Conservation (phyloP, 768 basidiomycete species). For the Lactifluus pinguis region DNA sequence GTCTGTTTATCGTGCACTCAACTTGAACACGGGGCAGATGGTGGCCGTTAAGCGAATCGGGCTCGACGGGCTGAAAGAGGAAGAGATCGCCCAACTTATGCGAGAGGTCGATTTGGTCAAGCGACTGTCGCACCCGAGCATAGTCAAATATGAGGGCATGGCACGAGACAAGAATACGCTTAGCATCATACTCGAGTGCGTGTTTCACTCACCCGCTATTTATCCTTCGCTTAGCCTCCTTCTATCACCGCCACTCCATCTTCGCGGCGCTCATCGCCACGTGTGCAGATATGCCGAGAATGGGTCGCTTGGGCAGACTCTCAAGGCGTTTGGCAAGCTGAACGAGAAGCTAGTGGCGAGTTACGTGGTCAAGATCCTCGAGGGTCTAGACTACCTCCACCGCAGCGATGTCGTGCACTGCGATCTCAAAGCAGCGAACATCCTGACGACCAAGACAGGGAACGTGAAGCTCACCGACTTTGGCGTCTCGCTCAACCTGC, state of each 20-base stretch:
- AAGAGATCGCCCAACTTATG: conserved; percentile 87
- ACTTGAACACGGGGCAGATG: conserved; percentile 90
- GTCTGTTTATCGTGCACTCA: conserved; percentile 88
- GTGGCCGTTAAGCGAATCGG: conserved; percentile 98
- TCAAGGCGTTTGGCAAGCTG: conserved; percentile 89
- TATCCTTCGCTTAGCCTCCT: neutral
- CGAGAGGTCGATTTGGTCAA: conserved; percentile 90
- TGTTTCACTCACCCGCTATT: conserved; percentile 18
- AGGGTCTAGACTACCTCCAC: conserved; percentile 92
- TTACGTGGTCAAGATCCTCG: conserved; percentile 94
- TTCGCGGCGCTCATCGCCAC: conserved; percentile 12
- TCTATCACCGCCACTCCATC: neutral
- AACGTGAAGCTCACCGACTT: conserved; percentile 97
- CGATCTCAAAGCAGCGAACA: conserved; percentile 97
- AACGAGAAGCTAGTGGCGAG: conserved; percentile 87
- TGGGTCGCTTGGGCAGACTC: conserved; percentile 86
- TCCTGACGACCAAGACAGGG: conserved; percentile 96
- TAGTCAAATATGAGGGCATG: conserved; percentile 98
- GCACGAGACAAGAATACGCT: conserved; percentile 79
- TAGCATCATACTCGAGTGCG: conserved; percentile 92
- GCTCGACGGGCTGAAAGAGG: conserved; percentile 83
- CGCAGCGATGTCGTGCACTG: conserved; percentile 88
- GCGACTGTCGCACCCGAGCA: conserved; percentile 84
- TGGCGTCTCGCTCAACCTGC: conserved; percentile 91
- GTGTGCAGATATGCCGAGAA: conserved; percentile 82